Base-by-base conservation (phyloP, 78 protist genomes). In the Bigelowiella natans region DNA sequence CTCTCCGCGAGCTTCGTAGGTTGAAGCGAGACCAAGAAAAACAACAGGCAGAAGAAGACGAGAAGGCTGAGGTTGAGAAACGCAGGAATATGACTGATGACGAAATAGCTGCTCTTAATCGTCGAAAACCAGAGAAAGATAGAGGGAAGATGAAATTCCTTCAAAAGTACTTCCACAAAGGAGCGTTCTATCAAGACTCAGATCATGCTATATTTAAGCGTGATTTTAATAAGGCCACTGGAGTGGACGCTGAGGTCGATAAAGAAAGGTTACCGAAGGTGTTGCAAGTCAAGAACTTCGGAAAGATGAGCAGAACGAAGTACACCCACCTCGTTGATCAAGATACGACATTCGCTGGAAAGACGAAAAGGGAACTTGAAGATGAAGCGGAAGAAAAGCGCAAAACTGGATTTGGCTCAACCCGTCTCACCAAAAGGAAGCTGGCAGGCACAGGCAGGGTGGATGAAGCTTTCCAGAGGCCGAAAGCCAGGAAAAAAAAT, bases 281-380 rank as follows among this genome's bases (percentile, higher is more conserved):
- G 86, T 34, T 83, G 2, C 86, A 83, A 11, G 86, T 83, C 86
- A 83, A 83, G 86, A 83, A 83, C 38, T 83, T 83, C 29, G 86
- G 86, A 2, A 29, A 31, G 39, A 83, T 30, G 86, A 28, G 86
- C 38, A 7, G 86, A 26, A 83, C 86, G 3, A 83, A 83, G 29
- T 83, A 83, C 86, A 83, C 86, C 7, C 86, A 83, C 86, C 31
- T 83, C 3, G 86, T 83, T 29, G 86, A 83, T 34, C 86, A 83
- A 83, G 86, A 83, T 34, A 83, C 86, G 39, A 83, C 86, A 34
- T 51, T 26, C 73, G 18, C 34, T 18, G 73, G 73, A 26, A 51
- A 51, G 73, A 26, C 73, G 34, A 51, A 51, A 18, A 51, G 73
- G 18, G 73, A 51, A 18, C 73, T 51, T 18, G 73, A 51, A 18